Conservation (phyloP, 2,329 filamentous ascomycete species). For the Colletotrichum kahawae region DNA sequence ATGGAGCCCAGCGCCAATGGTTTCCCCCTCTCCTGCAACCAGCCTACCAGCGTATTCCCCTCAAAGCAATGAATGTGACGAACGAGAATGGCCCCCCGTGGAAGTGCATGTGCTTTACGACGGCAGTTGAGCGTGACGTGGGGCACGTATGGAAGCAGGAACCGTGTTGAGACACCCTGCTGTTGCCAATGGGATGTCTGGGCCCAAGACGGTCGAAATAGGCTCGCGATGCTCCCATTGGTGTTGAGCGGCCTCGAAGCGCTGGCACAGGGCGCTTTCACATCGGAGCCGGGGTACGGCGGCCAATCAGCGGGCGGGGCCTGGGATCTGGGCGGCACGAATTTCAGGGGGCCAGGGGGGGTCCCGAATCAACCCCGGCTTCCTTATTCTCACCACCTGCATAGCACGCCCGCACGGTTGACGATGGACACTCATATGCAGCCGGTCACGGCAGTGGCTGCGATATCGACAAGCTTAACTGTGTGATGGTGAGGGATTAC, state of each 20-base stretch:
- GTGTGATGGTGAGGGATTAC: not conserved
- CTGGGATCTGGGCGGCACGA: conserved; percentile 15
- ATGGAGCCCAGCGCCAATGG: conserved; percentile 3
- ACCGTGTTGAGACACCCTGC: not conserved
- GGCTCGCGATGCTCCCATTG: conserved; percentile 18
- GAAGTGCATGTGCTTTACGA: not conserved
- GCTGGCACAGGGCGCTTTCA: conserved; percentile 23
- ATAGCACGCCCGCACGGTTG: not conserved
- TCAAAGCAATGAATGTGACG: not conserved
- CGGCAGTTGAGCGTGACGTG: conserved; percentile 8
- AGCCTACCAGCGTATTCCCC: not conserved
- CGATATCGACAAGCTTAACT: conserved; percentile 7
- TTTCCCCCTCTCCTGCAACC: not conserved
- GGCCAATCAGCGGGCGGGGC: conserved; percentile 14
- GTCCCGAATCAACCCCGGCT: not conserved
- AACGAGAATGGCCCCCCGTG: not conserved
- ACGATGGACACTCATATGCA: not conserved
- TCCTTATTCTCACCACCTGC: not conserved
- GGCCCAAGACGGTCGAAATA: conserved; percentile 8
- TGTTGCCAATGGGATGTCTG: not conserved
- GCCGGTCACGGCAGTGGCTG: not conserved
- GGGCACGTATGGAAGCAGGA: conserved; percentile 1
- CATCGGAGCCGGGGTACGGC: conserved; percentile 7
- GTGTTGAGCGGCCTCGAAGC: conserved; percentile 22
- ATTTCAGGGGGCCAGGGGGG: not conserved